Evolutionary conservation across 1,284 basidiomycete genomes (phyloP).

Genomic region (Malassezia brasiliensis): DNA sequence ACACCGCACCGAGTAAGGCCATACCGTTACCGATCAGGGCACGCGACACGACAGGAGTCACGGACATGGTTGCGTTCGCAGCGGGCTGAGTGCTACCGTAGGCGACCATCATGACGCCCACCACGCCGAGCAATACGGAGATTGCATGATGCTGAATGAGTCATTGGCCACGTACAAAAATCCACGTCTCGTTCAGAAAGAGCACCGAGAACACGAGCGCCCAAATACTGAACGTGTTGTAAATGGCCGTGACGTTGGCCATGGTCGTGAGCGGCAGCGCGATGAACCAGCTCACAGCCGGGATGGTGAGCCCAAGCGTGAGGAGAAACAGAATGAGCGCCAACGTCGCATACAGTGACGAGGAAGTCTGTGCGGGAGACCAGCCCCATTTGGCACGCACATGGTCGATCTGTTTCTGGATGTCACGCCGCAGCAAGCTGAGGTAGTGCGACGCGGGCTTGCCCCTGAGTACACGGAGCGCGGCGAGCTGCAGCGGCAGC

Average conservation of each 20-base stretch:
- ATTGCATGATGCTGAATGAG: slow-evolving; percentile 28
- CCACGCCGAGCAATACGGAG: slow-evolving; percentile 35
- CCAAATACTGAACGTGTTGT: slow-evolving; percentile 47
- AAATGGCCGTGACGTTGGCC: slow-evolving; percentile 47
- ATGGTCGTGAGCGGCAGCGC: slow-evolving; percentile 45
- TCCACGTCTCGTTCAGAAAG: slow-evolving; percentile 43
- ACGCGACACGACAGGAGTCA: slow-evolving; percentile 10
- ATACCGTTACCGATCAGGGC: slow-evolving; percentile 36
- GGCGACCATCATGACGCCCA: slow-evolving; percentile 40
- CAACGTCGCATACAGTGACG: slow-evolving; percentile 17
- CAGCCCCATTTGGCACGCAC: background rate
- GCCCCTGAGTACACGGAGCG: slow-evolving; percentile 22
- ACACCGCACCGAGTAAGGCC: slow-evolving; percentile 39
- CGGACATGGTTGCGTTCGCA: background rate
- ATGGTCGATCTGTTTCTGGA: slow-evolving; percentile 9
- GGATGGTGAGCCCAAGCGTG: slow-evolving; percentile 40
- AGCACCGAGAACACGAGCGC: slow-evolving; percentile 46
- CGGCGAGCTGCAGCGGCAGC: slow-evolving; percentile 36
- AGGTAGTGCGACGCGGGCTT: slow-evolving; percentile 27
- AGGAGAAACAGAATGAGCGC: slow-evolving; percentile 25
- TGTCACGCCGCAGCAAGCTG: slow-evolving; percentile 30
- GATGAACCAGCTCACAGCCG: slow-evolving; percentile 44
- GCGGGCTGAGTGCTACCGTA: slow-evolving; percentile 22
- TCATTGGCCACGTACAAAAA: slow-evolving; percentile 7
- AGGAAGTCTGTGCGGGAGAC: background rate